These are phyloP conservation scores for Vaccinium macrocarpon DNA, from an alignment of 148 eudicot genomes.

Conservation along the genomic window DNA sequence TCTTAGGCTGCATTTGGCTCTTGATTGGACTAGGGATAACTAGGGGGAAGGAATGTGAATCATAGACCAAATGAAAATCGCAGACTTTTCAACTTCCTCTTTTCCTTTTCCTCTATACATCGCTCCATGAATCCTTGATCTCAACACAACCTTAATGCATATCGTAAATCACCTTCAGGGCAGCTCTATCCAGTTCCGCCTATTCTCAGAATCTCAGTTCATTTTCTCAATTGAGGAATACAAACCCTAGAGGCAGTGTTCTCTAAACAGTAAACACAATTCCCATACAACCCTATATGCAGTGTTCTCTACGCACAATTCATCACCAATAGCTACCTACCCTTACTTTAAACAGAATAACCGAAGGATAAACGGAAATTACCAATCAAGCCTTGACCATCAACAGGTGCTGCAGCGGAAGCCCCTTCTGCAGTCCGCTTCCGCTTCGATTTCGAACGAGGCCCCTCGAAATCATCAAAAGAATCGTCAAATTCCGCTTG, in stretches of 20 bases:
- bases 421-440: constrained; percentile 45
- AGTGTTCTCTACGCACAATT: too few relatives aligned
- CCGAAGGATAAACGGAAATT: constrained; percentile 4
- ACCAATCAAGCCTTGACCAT: constrained; percentile 62
- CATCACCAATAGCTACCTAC: not conserved
- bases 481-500: constrained; percentile 49
- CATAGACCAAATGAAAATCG: not conserved
- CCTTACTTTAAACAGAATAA: not conserved
- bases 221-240: not conserved
- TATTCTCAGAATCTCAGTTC: not conserved
- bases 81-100: not conserved
- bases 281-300: too few relatives aligned
- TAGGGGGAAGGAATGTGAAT: not conserved
- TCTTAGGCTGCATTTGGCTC: not conserved
- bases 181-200: not conserved
- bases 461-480: constrained; percentile 62
- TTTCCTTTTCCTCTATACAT: not conserved
- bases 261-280: too few relatives aligned
- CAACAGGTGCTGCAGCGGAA: constrained; percentile 21
- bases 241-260: not conserved
- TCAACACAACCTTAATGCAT: not conserved
- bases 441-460: constrained; percentile 59
- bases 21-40: not conserved
- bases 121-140: not conserved
- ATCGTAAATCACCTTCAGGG: not conserved